phyloP scores from a whole-genome alignment of 2,329 filamentous ascomycete genomes.

The Fusarium sp. region DNA sequence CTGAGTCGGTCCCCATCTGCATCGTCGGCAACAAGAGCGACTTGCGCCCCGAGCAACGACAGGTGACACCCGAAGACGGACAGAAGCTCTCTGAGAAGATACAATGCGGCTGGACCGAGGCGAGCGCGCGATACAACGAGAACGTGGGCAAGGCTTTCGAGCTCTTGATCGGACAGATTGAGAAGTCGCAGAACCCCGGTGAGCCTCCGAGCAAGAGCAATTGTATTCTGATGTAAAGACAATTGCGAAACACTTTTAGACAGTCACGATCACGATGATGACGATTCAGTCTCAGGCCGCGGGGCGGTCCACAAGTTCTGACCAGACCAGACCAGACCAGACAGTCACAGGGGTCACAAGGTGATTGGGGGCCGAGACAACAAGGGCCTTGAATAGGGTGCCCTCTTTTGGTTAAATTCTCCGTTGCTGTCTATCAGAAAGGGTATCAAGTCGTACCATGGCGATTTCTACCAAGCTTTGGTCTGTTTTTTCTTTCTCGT shows the following conservation, averaged over 20 bases:
- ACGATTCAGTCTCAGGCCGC: constrained; percentile 20
- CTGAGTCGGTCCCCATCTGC: constrained; percentile 91
- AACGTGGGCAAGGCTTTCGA: constrained; percentile 95
- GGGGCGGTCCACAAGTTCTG: constrained; percentile 30
- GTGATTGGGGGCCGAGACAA: constrained; percentile 27
- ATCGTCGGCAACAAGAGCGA: constrained; percentile 98
- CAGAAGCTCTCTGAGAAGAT: constrained; percentile 87
- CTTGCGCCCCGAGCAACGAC: constrained; percentile 89
- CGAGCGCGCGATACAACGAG: constrained; percentile 92
- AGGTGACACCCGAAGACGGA: constrained; percentile 88
- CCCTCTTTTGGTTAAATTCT: constrained; percentile 35
- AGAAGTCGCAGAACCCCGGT: constrained; percentile 91
- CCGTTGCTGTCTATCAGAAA: constrained; percentile 16
- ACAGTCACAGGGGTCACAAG: constrained; percentile 24
- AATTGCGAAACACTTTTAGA: not conserved
- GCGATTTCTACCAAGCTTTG: not conserved
- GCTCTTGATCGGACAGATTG: constrained; percentile 92
- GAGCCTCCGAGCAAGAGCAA: constrained; percentile 85
- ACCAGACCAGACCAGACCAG: not conserved
- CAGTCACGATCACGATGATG: constrained; percentile 20
- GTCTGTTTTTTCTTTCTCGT: constrained; percentile 20
- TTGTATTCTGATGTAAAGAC: constrained; percentile 82
- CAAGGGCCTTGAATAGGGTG: constrained; percentile 24
- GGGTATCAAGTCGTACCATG: constrained; percentile 18
- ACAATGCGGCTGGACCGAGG: constrained; percentile 94